Percentiles rank a stretch among this genome's conserved stretches.
phyloP scores from a whole-genome alignment of 805 yeast species.

The Yamadazyma scolyti region DNA sequence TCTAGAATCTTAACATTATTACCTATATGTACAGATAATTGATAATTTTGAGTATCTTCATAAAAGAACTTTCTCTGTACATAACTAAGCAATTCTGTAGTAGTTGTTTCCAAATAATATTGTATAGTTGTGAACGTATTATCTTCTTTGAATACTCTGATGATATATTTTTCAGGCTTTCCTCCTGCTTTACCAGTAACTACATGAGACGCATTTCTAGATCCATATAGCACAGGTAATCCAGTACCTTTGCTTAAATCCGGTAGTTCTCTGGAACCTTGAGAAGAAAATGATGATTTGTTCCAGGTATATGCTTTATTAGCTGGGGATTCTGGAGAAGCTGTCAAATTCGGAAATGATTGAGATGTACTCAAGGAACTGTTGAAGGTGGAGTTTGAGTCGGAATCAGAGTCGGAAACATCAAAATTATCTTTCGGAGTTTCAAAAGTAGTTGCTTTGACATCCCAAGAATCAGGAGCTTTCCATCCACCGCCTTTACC shows the following conservation, averaged over 20 bases:
- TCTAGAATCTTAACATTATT: slow-evolving; percentile 70
- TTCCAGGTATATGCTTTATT: too few relatives aligned
- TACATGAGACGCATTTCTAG: slow-evolving; percentile 16
- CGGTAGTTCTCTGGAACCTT: too few relatives aligned
- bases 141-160: slow-evolving; percentile 79
- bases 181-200: slow-evolving; percentile 9
- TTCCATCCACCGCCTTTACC: slow-evolving; percentile 25
- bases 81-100: slow-evolving; percentile 65
- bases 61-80: slow-evolving; percentile 77
- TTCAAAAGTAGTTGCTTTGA: slow-evolving; percentile 22
- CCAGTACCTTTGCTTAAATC: too few relatives aligned
- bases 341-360: too few relatives aligned
- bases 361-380: background rate
- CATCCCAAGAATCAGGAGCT: slow-evolving; percentile 51
- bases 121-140: slow-evolving; percentile 83
- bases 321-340: too few relatives aligned
- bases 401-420: slow-evolving; percentile 6
- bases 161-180: slow-evolving; percentile 40
- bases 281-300: too few relatives aligned
- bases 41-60: slow-evolving; percentile 67
- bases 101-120: slow-evolving; percentile 74
- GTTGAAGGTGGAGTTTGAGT: background rate
- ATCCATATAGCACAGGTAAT: slow-evolving; percentile 34
- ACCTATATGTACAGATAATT: slow-evolving; percentile 72
- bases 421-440: slow-evolving; percentile 6